Percentiles rank a stretch among this genome's conserved stretches.
Conservation (phyloP, 2,329 filamentous ascomycete genomes). For the Akanthomyces lecanii region DNA sequence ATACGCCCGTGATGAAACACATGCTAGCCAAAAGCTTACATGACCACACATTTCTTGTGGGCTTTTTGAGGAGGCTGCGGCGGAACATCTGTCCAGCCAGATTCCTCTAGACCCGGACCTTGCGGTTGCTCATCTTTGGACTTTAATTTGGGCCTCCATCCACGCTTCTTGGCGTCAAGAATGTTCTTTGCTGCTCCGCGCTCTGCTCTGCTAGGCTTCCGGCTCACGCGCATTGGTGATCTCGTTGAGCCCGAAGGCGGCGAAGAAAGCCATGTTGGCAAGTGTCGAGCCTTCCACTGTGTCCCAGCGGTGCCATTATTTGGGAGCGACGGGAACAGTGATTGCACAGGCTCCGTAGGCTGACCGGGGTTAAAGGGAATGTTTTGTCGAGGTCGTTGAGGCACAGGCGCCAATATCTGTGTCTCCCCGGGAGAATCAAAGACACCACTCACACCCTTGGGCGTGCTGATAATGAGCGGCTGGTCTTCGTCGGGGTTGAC, state of each 20-base stretch:
- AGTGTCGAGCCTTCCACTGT: slow-evolving; percentile 20
- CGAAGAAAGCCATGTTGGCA: slow-evolving; percentile 34
- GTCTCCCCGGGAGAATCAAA: slow-evolving; percentile 46
- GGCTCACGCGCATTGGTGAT: slow-evolving; percentile 40
- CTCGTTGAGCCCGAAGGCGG: slow-evolving; percentile 33
- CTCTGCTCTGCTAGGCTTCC: slow-evolving; percentile 53
- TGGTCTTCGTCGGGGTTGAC: slow-evolving; percentile 38
- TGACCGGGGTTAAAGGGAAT: slow-evolving; percentile 15
- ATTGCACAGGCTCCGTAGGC: slow-evolving; percentile 20
- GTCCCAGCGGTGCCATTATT: not conserved
- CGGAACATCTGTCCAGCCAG: slow-evolving; percentile 52
- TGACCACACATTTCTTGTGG: slow-evolving; percentile 49
- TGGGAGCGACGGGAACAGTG: slow-evolving; percentile 15
- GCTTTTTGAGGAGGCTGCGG: slow-evolving; percentile 27
- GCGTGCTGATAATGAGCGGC: slow-evolving; percentile 59
- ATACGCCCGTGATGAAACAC: not conserved
- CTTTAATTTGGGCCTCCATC: slow-evolving; percentile 47
- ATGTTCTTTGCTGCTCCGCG: slow-evolving; percentile 60
- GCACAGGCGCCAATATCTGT: slow-evolving; percentile 50
- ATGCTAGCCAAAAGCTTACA: slow-evolving; percentile 33
- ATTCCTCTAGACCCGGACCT: slow-evolving; percentile 25
- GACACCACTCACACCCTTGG: slow-evolving; percentile 49
- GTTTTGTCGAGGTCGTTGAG: slow-evolving; percentile 42
- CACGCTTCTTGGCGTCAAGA: slow-evolving; percentile 53
- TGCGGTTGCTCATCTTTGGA: slow-evolving; percentile 28